A percentile compares a stretch with the other conserved stretches of the same genome.
Evolutionary conservation across 805 yeast genomes (phyloP).

Genomic region (Saccharomycopsis amapae): DNA sequence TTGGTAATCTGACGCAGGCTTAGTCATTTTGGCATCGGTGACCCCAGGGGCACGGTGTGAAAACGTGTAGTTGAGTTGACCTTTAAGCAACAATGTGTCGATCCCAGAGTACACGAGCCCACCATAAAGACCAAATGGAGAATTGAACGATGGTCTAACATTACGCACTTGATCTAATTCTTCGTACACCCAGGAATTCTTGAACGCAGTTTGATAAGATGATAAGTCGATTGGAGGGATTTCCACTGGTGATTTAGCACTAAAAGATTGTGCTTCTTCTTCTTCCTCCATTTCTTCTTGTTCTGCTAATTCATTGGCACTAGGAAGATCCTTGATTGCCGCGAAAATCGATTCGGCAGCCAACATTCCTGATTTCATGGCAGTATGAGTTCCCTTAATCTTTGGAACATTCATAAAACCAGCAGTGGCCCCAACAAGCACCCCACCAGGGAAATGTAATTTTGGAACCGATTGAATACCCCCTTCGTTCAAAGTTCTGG

Average conservation of each 20-base stretch:
- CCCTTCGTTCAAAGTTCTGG: slow-evolving; percentile 95
- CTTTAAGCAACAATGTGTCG: slow-evolving; percentile 69
- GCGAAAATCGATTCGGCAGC: slow-evolving; percentile 83
- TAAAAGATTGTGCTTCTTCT: slow-evolving; percentile 34
- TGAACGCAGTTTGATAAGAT: slow-evolving; percentile 56
- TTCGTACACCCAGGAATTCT: slow-evolving; percentile 76
- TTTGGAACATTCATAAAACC: slow-evolving; percentile 97
- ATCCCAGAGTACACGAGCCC: slow-evolving; percentile 83
- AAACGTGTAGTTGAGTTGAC: slow-evolving; percentile 85
- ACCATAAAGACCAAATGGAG: slow-evolving; percentile 67
- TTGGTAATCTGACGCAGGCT: slow-evolving; percentile 53
- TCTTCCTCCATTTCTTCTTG: slow-evolving; percentile 37
- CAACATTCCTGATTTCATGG: slow-evolving; percentile 90
- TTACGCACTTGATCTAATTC: slow-evolving; percentile 84
- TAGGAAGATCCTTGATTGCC: slow-evolving; percentile 38
- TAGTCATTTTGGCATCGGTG: slow-evolving; percentile 69
- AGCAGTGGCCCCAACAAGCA: slow-evolving; percentile 89
- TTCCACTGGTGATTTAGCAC: slow-evolving; percentile 21
- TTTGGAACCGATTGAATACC: slow-evolving; percentile 91
- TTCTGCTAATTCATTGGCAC: slow-evolving; percentile 29
- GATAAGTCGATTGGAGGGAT: slow-evolving; percentile 31
- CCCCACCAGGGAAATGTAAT: slow-evolving; percentile 92
- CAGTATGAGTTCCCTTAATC: slow-evolving; percentile 96
- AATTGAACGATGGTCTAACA: slow-evolving; percentile 83
- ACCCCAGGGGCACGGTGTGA: slow-evolving; percentile 34